These are phyloP conservation scores for Pichia rugopelliculosa DNA, from an alignment of 805 yeast species.

Conservation along the genomic window DNA sequence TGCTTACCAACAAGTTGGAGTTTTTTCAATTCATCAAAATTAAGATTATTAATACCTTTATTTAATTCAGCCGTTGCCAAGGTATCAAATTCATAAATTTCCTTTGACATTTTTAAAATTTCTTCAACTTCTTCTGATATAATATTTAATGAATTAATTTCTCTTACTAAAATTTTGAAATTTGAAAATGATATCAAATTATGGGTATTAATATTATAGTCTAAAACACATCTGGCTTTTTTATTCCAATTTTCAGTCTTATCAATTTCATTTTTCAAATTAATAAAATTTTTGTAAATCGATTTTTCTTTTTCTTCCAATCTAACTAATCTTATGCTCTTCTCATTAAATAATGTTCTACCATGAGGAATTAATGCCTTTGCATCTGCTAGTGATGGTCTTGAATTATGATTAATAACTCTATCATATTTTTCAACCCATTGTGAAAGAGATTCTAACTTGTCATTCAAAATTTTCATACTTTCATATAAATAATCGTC, in stretches of 20 bases:
- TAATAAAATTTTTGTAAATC: slow-evolving; percentile 17
- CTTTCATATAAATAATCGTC: slow-evolving; percentile 45
- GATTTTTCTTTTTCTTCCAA: slow-evolving; percentile 4
- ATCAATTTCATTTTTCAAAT: slow-evolving; percentile 36
- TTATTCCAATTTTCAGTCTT: slow-evolving; percentile 46
- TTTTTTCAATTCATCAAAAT: slow-evolving; percentile 41
- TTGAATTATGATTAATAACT: slow-evolving; percentile 32
- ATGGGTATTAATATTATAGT: slow-evolving; percentile 15
- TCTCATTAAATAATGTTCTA: slow-evolving; percentile 34
- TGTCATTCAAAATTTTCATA: slow-evolving; percentile 31
- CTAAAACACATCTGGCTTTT: slow-evolving; percentile 45
- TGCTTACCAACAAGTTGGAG: slow-evolving; percentile 52
- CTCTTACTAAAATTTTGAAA: slow-evolving; percentile 34
- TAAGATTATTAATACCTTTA: slow-evolving; percentile 17
- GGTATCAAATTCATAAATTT: slow-evolving; percentile 44
- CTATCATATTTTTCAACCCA: slow-evolving; percentile 46
- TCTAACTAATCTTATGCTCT: slow-evolving; percentile 2
- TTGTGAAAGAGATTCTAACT: slow-evolving; percentile 38
- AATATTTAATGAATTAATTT: slow-evolving; percentile 45
- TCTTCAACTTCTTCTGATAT: slow-evolving; percentile 54
- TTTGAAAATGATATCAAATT: slow-evolving; percentile 18
- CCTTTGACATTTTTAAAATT: slow-evolving; percentile 43
- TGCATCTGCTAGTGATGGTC: slow-evolving; percentile 41
- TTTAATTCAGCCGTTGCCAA: slow-evolving; percentile 35
- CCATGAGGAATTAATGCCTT: slow-evolving; percentile 46